phyloP scores from a whole-genome alignment of 1,284 basidiomycete genomes.

The Leccinum pseudoinsigne region DNA sequence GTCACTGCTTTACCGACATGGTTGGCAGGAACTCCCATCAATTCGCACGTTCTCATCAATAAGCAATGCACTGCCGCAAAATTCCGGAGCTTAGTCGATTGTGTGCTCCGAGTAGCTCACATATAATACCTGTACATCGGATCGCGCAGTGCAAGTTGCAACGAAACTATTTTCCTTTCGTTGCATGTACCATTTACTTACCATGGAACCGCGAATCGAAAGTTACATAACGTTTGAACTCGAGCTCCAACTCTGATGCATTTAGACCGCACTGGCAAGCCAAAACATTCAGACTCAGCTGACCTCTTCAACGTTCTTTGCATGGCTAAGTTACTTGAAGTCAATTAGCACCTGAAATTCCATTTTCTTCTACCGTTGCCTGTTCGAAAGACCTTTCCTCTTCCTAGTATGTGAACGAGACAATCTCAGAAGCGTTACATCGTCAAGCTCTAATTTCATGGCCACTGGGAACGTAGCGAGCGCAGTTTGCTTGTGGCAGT shows the following conservation, averaged over 20 bases:
- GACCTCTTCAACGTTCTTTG: background rate
- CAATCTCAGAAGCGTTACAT: background rate
- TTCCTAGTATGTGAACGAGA: background rate
- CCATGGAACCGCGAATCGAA: too few species aligned
- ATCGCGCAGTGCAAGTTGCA: background rate
- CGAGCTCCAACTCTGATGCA: too few species aligned
- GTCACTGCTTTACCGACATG: background rate
- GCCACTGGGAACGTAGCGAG: background rate
- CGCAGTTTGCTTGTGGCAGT: background rate
- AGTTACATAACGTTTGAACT: too few species aligned
- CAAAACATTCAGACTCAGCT: too few species aligned
- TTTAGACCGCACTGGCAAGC: too few species aligned
- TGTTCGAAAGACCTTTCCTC: background rate
- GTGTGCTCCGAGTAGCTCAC: background rate
- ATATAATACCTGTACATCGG: background rate
- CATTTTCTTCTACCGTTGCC: background rate
- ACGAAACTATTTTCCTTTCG: background rate
- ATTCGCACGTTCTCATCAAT: background rate
- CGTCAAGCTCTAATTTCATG: background rate
- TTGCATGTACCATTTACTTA: background rate
- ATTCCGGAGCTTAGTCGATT: background rate
- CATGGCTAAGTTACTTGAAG: background rate
- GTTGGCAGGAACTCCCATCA: background rate
- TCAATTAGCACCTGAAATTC: background rate
- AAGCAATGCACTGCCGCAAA: background rate